Percentiles rank a stretch among this genome's conserved stretches.
Conservation (phyloP, 495 filamentous ascomycete genomes). For the Ascobolus immersus region DNA sequence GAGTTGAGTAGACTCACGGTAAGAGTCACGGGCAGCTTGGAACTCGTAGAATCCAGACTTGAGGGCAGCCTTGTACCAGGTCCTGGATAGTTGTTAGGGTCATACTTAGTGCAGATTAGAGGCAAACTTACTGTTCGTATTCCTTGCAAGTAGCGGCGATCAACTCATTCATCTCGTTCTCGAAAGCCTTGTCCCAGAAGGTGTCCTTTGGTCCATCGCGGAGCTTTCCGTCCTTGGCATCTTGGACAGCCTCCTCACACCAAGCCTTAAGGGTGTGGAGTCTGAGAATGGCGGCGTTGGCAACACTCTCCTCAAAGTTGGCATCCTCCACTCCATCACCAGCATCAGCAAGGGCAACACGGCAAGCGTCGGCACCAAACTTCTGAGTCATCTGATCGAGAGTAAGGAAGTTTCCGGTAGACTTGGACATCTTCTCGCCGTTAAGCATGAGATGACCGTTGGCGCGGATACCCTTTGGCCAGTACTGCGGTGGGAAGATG, state of each 20-base stretch:
- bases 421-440: constrained; percentile 92
- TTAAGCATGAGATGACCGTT: constrained; percentile 90
- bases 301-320: constrained; percentile 89
- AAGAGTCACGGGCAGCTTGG: constrained; percentile 60
- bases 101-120: neutral
- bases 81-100: constrained; percentile 16
- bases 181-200: constrained; percentile 73
- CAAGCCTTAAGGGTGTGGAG: constrained; percentile 71
- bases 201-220: constrained; percentile 45
- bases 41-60: constrained; percentile 83
- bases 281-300: constrained; percentile 68
- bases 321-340: constrained; percentile 88
- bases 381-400: constrained; percentile 65
- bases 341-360: constrained; percentile 80
- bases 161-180: constrained; percentile 78
- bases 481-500: constrained; percentile 63
- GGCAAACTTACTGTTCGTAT: constrained; percentile 36
- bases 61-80: constrained; percentile 71
- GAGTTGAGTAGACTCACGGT: constrained; percentile 52
- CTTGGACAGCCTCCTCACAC: constrained; percentile 61
- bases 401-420: constrained; percentile 86
- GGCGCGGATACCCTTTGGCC: constrained; percentile 56
- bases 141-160: constrained; percentile 46
- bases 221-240: constrained; percentile 29
- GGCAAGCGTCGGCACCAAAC: constrained; percentile 77